A percentile compares a stretch with the other conserved stretches of the same genome.
These are phyloP conservation scores for Collybia sp. DNA, from an alignment of 768 basidiomycete species.

Conservation along the genomic window DNA sequence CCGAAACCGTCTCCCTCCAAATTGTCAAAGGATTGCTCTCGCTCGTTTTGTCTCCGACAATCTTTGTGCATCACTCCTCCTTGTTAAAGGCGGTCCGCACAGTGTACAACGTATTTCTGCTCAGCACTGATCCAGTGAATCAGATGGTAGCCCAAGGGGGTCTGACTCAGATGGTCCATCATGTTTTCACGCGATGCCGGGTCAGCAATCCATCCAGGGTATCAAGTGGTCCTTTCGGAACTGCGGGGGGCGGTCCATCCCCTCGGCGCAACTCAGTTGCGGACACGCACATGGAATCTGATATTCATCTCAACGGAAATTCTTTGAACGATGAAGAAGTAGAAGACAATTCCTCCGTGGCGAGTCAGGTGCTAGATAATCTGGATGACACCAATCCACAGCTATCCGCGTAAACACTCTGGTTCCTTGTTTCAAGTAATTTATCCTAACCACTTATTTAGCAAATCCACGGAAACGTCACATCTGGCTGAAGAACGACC, in stretches of 20 bases:
- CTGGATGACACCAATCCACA: too few species aligned
- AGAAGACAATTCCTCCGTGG: too few species aligned
- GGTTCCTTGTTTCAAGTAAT: too few species aligned
- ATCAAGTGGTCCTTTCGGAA: constrained; percentile 13
- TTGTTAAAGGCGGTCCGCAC: constrained; percentile 95
- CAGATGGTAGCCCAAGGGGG: constrained; percentile 99
- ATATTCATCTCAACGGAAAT: too few species aligned
- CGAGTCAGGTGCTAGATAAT: too few species aligned
- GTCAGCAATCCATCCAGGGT: constrained; percentile 20
- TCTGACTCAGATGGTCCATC: constrained; percentile 96
- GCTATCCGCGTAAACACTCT: too few species aligned
- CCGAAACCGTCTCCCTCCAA: constrained; percentile 90
- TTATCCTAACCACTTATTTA: too few species aligned
- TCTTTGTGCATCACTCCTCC: constrained; percentile 92
- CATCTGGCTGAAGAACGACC: constrained; percentile 19
- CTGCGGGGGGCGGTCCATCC: constrained; percentile 13
- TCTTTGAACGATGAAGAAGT: too few species aligned
- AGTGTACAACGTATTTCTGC: constrained; percentile 95
- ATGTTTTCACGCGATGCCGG: constrained; percentile 85
- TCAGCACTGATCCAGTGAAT: constrained; percentile 86
- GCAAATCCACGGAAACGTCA: too few species aligned
- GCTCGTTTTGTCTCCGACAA: constrained; percentile 80
- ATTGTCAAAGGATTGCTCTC: constrained; percentile 94
- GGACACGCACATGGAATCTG: background rate
- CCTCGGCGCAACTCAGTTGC: constrained; percentile 10